Percentiles rank a stretch among this genome's conserved stretches.
Evolutionary conservation across 2,329 filamentous ascomycete genomes (phyloP).

Genomic region (Lasiodiplodia sp.): DNA sequence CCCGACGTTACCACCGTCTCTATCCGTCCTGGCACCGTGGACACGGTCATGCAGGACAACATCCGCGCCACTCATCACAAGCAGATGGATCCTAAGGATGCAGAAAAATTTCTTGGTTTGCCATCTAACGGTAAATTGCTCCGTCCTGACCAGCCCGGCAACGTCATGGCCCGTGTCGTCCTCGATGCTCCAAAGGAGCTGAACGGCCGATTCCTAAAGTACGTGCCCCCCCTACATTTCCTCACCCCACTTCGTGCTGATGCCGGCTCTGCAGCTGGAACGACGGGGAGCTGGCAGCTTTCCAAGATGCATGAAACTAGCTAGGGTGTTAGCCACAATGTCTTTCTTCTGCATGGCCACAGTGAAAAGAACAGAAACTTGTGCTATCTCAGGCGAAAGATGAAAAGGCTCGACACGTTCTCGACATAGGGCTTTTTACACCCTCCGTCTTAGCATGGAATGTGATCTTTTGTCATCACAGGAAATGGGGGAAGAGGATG

Average conservation of each 20-base stretch:
- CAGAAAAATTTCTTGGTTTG: conserved; percentile 70
- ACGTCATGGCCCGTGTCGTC: conserved; percentile 83
- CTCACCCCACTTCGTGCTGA: conserved; percentile 1
- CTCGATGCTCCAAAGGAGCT: conserved; percentile 70
- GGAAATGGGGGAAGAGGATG: conserved; percentile 1
- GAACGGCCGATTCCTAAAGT: conserved; percentile 79
- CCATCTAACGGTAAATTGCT: conserved; percentile 76
- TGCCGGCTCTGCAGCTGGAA: conserved; percentile 30
- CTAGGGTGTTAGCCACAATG: conserved; percentile 11
- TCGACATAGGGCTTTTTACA: conserved; percentile 32
- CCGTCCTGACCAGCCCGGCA: conserved; percentile 81
- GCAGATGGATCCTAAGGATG: conserved; percentile 65
- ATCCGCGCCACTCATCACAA: conserved; percentile 75
- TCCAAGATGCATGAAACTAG: conserved; percentile 29
- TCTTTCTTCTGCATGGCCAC: not conserved
- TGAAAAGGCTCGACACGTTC: conserved; percentile 35
- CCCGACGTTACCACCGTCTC: conserved; percentile 75
- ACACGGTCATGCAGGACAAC: conserved; percentile 89
- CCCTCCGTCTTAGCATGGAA: conserved; percentile 42
- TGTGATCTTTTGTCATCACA: conserved; percentile 38
- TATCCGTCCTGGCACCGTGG: conserved; percentile 80
- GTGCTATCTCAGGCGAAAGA: conserved; percentile 34
- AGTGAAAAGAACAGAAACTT: conserved; percentile 20
- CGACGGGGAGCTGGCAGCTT: conserved; percentile 28
- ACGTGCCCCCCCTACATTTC: conserved; percentile 41